These are phyloP conservation scores for Myxozyma udenii DNA, from an alignment of 805 yeast genomes.

Conservation along the genomic window DNA sequence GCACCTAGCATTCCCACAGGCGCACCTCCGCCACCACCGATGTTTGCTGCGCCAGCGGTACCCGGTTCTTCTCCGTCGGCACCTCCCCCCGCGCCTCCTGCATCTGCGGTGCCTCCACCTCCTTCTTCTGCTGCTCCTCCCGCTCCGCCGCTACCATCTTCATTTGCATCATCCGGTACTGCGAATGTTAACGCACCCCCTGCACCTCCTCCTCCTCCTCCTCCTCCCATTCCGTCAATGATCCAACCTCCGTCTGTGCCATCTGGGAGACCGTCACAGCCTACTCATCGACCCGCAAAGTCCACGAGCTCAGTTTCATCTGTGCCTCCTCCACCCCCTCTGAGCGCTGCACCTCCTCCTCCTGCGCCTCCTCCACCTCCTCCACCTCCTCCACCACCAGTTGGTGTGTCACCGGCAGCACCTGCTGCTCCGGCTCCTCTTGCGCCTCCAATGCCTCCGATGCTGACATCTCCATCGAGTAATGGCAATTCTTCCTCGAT, in stretches of 20 bases:
- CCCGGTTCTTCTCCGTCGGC: slow-evolving; percentile 27
- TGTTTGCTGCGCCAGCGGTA: slow-evolving; percentile 25
- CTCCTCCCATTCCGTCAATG: neutral
- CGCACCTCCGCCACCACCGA: slow-evolving; percentile 32
- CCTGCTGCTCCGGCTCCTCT: neutral
- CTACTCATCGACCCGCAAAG: neutral
- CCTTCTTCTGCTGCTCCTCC: slow-evolving; percentile 18
- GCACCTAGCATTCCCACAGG: slow-evolving; percentile 31
- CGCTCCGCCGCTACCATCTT: slow-evolving; percentile 6
- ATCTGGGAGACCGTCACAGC: neutral
- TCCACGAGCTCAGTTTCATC: neutral
- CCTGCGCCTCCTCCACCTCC: neutral
- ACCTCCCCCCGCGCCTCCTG: slow-evolving; percentile 26
- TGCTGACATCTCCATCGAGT: slow-evolving; percentile 20
- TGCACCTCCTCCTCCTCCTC: slow-evolving; percentile 2
- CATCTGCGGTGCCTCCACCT: slow-evolving; percentile 23
- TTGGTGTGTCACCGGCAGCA: no score
- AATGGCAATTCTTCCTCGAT: no score
- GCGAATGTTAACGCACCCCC: neutral
- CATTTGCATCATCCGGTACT: neutral
- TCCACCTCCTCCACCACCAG: neutral
- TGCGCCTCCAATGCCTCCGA: neutral
- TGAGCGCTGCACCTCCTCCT: slow-evolving; percentile 4
- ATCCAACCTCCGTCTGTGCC: neutral
- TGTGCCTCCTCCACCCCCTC: slow-evolving; percentile 2